Evolutionary conservation across 768 basidiomycete species (phyloP).

Genomic region (Lentinula detonsa): DNA sequence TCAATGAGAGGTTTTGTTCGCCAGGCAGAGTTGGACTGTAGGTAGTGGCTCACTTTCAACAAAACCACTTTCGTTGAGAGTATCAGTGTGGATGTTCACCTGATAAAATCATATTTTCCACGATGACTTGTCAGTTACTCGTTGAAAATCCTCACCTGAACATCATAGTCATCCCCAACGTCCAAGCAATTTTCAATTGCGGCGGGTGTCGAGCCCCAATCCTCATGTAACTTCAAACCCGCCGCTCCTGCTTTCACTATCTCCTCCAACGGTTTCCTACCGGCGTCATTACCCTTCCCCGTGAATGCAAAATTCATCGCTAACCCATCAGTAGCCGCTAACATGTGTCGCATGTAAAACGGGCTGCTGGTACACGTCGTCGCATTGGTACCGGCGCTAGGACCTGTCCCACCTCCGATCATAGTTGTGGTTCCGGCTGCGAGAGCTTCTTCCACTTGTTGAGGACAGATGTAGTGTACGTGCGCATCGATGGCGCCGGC

Average conservation of each 20-base stretch:
- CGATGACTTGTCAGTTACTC: neutral
- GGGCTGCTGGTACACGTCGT: constrained; percentile 93
- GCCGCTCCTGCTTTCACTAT: constrained; percentile 78
- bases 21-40: neutral
- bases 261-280: constrained; percentile 67
- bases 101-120: constrained; percentile 14
- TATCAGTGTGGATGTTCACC: constrained; percentile 96
- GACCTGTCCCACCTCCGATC: constrained; percentile 96
- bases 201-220: constrained; percentile 91
- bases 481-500: constrained; percentile 92
- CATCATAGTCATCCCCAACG: constrained; percentile 87
- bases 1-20: neutral
- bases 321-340: constrained; percentile 84
- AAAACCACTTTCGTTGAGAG: constrained; percentile 95
- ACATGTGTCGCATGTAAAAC: constrained; percentile 88
- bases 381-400: constrained; percentile 82
- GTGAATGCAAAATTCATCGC: constrained; percentile 94
- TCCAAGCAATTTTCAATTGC: constrained; percentile 72
- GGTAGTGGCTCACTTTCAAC: constrained; percentile 66
- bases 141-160: constrained; percentile 45
- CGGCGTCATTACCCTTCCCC: constrained; percentile 94
- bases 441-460: constrained; percentile 83
- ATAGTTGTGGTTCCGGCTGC: constrained; percentile 85
- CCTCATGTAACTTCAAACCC: constrained; percentile 94
- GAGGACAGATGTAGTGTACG: constrained; percentile 93